Percentiles rank a stretch among this genome's conserved stretches.
Conservation (phyloP, 768 basidiomycete genomes). For the Lyophyllum decastes region DNA sequence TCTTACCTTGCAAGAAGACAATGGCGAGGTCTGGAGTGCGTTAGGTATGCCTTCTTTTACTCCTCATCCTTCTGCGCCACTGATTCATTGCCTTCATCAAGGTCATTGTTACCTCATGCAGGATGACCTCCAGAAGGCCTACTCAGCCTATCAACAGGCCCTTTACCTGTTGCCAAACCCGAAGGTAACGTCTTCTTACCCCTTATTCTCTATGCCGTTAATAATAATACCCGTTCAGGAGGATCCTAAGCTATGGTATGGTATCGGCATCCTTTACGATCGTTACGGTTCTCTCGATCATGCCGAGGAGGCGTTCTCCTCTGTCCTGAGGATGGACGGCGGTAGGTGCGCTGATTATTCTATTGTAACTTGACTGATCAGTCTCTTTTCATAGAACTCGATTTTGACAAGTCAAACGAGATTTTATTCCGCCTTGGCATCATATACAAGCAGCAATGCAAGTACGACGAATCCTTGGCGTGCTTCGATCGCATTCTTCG, state of each 20-base stretch:
- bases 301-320: constrained; percentile 97
- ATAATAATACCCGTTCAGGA: constrained; percentile 44
- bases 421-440: constrained; percentile 98
- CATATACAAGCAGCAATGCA: constrained; percentile 98
- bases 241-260: constrained; percentile 99
- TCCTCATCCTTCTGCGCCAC: constrained; percentile 16
- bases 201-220: constrained; percentile 11
- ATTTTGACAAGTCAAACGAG: constrained; percentile 98
- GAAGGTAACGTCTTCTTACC: constrained; percentile 55
- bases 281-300: constrained; percentile 98
- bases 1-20: constrained; percentile 87
- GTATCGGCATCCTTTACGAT: constrained; percentile 98
- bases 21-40: constrained; percentile 98
- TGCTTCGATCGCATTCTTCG: constrained; percentile 98
- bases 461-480: constrained; percentile 82
- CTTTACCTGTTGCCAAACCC: constrained; percentile 94
- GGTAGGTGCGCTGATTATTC: constrained; percentile 48
- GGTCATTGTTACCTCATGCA: constrained; percentile 99
- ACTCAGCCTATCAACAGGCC: constrained; percentile 97
- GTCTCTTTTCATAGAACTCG: constrained; percentile 46
- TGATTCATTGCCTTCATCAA: constrained; percentile 30
- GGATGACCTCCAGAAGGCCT: constrained; percentile 98
- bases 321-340: constrained; percentile 95
- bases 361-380: constrained; percentile 26
- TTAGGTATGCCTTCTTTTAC: constrained; percentile 56